A percentile compares a stretch with the other conserved stretches of the same genome.
These are phyloP conservation scores for Neoarthrinium moseri DNA, from an alignment of 2,329 filamentous ascomycete genomes.

Conservation along the genomic window DNA sequence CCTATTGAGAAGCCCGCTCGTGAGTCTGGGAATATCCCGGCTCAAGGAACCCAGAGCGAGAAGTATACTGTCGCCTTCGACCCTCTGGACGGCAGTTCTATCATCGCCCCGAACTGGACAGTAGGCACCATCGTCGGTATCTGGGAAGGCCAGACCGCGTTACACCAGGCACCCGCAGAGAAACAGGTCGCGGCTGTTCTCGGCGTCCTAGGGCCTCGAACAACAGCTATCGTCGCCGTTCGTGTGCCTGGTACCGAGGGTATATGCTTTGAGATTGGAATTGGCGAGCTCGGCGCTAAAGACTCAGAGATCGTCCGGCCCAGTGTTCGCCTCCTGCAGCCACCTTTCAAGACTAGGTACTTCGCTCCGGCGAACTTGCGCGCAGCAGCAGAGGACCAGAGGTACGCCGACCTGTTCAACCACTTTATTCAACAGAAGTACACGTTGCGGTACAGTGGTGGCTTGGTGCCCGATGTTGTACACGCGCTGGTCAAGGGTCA, in stretches of 20 bases:
- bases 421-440: slow-evolving; percentile 52
- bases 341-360: slow-evolving; percentile 50
- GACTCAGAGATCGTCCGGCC: slow-evolving; percentile 39
- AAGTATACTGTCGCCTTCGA: slow-evolving; percentile 61
- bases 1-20: slow-evolving; percentile 44
- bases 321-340: slow-evolving; percentile 33
- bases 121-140: slow-evolving; percentile 60
- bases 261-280: slow-evolving; percentile 51
- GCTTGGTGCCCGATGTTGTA: slow-evolving; percentile 59
- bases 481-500: slow-evolving; percentile 61
- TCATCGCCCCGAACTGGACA: slow-evolving; percentile 57
- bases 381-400: slow-evolving; percentile 47
- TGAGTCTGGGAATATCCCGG: slow-evolving; percentile 7
- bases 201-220: slow-evolving; percentile 54
- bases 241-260: slow-evolving; percentile 38
- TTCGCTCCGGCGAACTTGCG: slow-evolving; percentile 64
- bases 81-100: slow-evolving; percentile 62
- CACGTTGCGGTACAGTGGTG: slow-evolving; percentile 60
- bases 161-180: slow-evolving; percentile 35
- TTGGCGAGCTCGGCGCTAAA: slow-evolving; percentile 26
- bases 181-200: slow-evolving; percentile 49
- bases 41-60: slow-evolving; percentile 25
- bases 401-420: slow-evolving; percentile 49
- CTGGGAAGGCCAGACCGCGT: slow-evolving; percentile 50
- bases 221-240: slow-evolving; percentile 54